phyloP scores from a whole-genome alignment of 129 eudicot genomes.

The Escallonia herrerae region DNA sequence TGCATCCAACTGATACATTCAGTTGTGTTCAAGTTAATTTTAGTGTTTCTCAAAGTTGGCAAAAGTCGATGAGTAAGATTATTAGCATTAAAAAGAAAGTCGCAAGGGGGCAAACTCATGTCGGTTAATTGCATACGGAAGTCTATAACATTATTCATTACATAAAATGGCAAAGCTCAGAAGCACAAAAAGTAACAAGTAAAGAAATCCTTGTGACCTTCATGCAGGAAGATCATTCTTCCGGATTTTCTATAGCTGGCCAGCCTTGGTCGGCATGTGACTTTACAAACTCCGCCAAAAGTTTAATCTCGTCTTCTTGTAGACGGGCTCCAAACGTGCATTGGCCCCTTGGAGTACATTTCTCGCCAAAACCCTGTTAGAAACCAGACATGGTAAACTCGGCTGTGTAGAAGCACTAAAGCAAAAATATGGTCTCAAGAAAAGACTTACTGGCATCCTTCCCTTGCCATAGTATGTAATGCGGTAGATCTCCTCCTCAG shows the following conservation, averaged over 20 bases:
- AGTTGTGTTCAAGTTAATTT: too few species aligned
- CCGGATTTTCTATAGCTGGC: slow-evolving; percentile 44
- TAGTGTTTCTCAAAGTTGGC: too few species aligned
- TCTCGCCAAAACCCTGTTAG: slow-evolving; percentile 87
- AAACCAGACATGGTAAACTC: slow-evolving; percentile 3
- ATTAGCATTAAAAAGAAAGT: too few species aligned
- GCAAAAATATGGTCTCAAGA: slow-evolving; percentile 2
- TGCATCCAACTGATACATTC: too few species aligned
- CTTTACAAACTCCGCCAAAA: slow-evolving; percentile 82
- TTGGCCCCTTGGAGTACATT: slow-evolving; percentile 92
- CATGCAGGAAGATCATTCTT: slow-evolving; percentile 27
- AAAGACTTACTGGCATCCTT: slow-evolving; percentile 84
- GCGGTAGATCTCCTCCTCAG: slow-evolving; percentile 76
- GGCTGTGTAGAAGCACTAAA: slow-evolving; percentile 1
- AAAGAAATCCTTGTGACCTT: neutral
- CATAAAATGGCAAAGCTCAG: too few species aligned
- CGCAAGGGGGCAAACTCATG: too few species aligned
- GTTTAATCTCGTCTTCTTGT: slow-evolving; percentile 74
- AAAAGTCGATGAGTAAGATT: too few species aligned
- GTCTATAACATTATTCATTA: too few species aligned
- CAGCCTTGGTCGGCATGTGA: slow-evolving; percentile 86
- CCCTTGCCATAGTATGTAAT: slow-evolving; percentile 85
- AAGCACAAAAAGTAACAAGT: too few species aligned
- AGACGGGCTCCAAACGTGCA: slow-evolving; percentile 98
- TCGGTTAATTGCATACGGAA: too few species aligned